These are phyloP conservation scores for Panicum hallii DNA, from an alignment of 202 grass and related monocot genomes.

Conservation along the genomic window DNA sequence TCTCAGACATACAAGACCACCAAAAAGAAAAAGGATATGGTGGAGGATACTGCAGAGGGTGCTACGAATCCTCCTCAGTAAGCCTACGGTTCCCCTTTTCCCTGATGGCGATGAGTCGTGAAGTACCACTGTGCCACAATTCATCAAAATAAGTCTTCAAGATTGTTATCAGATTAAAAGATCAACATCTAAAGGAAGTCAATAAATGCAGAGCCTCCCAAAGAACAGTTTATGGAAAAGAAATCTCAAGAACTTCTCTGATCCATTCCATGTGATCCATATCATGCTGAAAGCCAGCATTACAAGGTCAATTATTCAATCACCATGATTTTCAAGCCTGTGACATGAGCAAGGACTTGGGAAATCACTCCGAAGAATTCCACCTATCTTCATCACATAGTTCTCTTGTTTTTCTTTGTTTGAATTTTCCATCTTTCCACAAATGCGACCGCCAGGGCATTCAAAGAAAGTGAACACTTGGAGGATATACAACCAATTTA, in stretches of 20 bases:
- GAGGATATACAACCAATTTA: neutral
- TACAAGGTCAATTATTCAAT: neutral
- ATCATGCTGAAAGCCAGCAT: neutral
- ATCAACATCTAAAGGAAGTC: too few species aligned
- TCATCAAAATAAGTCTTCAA: neutral
- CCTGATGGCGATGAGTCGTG: neutral
- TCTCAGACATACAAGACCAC: neutral
- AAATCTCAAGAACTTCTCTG: neutral
- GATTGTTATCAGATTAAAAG: neutral
- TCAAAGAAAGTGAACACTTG: neutral
- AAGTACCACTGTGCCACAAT: neutral
- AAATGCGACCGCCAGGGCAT: neutral
- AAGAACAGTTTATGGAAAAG: neutral
- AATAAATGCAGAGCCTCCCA: neutral
- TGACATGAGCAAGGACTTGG: neutral
- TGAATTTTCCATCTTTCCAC: neutral
- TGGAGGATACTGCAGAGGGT: neutral
- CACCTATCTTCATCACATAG: neutral
- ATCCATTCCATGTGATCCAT: neutral
- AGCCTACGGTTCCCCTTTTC: neutral
- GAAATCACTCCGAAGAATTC: neutral
- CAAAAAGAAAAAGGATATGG: neutral
- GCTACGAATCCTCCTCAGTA: neutral
- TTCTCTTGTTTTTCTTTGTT: neutral
- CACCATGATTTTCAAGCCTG: neutral